phyloP scores from a whole-genome alignment of 176 grass and related monocot genomes.

The Puccinellia tenuiflora region DNA sequence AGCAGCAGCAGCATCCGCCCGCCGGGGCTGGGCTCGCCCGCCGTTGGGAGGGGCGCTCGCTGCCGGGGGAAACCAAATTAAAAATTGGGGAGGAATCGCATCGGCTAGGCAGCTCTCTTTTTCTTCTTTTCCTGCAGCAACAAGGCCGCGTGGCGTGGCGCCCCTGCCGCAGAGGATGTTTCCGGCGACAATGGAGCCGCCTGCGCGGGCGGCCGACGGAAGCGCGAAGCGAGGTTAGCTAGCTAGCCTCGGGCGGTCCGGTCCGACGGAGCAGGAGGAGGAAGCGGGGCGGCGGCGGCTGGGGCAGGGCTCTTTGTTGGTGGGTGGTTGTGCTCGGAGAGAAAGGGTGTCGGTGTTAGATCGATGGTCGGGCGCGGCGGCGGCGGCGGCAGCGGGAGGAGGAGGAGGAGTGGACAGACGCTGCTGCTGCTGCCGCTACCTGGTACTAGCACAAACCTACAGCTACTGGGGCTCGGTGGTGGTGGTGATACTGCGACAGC shows the following conservation, averaged over 20 bases:
- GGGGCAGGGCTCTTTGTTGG: not conserved
- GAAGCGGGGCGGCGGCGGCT: not conserved
- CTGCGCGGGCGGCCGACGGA: not conserved
- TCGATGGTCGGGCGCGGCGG: slow-evolving; percentile 4
- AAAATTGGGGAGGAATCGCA: slow-evolving; percentile 23
- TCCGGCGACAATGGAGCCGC: slow-evolving; percentile 3
- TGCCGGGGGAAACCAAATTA: not conserved
- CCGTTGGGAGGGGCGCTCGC: not conserved
- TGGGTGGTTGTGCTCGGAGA: not conserved
- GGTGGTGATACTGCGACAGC: not conserved
- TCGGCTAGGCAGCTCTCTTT: not conserved
- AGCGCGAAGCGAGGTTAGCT: not conserved
- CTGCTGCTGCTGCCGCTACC: not conserved
- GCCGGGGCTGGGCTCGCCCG: not conserved
- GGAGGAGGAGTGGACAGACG: not conserved
- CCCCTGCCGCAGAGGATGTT: not conserved
- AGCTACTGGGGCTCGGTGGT: not conserved
- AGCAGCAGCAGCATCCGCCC: too few relatives aligned
- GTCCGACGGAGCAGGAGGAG: not conserved
- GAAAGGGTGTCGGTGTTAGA: not conserved
- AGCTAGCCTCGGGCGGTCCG: not conserved
- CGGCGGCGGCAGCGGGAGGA: not conserved
- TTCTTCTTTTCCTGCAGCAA: not conserved
- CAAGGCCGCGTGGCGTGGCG: not conserved
- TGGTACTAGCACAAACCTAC: not conserved